Percentiles rank a stretch among this genome's conserved stretches.
Conservation (phyloP, 768 basidiomycete genomes). For the Tephrocybe sp. region DNA sequence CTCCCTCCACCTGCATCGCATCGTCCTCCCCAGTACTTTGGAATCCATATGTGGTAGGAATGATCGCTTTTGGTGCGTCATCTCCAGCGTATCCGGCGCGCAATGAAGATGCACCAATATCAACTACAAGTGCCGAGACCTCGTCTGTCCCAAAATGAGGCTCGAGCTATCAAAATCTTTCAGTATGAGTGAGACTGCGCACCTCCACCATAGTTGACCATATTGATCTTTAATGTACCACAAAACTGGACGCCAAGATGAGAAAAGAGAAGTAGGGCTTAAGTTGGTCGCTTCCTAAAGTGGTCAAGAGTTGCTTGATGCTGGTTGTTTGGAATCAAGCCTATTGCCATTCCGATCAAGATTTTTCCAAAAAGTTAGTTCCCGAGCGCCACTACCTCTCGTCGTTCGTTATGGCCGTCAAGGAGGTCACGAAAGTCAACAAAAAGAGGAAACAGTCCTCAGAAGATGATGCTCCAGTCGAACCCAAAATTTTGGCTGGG, state of each 20-base stretch:
- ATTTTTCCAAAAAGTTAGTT: conserved; percentile 22
- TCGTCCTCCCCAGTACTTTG: conserved; percentile 50
- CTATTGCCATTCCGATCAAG: conserved; percentile 21
- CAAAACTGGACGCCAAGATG: not conserved
- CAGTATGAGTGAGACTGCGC: conserved; percentile 22
- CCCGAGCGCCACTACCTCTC: not conserved
- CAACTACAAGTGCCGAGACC: conserved; percentile 94
- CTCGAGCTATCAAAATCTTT: conserved; percentile 3
- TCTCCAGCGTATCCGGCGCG: conserved; percentile 98
- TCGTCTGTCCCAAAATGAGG: conserved; percentile 58
- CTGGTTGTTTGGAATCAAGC: conserved; percentile 23
- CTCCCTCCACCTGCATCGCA: conserved; percentile 45
- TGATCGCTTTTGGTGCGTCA: conserved; percentile 89
- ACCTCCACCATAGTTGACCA: conserved; percentile 92
- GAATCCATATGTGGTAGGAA: conserved; percentile 88
- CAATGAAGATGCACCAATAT: conserved; percentile 87
- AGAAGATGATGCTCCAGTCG: conserved; percentile 32
- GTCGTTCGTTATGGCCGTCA: conserved; percentile 30
- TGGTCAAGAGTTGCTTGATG: conserved; percentile 19
- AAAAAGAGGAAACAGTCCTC: conserved; percentile 61
- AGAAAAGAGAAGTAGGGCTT: not conserved
- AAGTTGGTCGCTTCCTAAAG: conserved; percentile 1
- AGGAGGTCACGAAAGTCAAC: conserved; percentile 29
- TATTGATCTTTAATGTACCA: conserved; percentile 22
- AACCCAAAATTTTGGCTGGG: conserved; percentile 36